Evolutionary conservation across 2,329 filamentous ascomycete genomes (phyloP), one percentile per base, ranked within the genome.

Genomic region (Sarocladium strictum): DNA sequence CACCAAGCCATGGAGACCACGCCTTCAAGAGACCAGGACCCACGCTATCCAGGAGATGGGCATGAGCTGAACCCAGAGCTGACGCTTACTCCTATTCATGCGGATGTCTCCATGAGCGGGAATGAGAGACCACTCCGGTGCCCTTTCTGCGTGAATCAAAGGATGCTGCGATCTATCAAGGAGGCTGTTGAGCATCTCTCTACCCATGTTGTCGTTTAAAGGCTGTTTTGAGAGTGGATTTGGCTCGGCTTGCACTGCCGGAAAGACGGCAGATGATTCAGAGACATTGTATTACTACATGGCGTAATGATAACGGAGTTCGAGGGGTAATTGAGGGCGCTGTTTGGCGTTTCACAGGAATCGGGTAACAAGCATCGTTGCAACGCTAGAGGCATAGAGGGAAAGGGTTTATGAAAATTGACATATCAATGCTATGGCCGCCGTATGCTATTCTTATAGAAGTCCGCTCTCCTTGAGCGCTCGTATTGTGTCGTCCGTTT

Each of bases 131-230:
- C 80, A 2, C 64, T 82, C 26, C 72, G 80, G 17, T 84, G 81
- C 58, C 81, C 81, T 1, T 84, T 82, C 59, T 84, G 81, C 58
- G 74, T 84, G 33, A 84, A 84, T 59, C 77, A 81, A 60, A 73
- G 81, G 5, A 81, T 84, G 79, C 71, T 84, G 53, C 72, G 80
- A 17, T 79, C 74, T 1, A 80, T 84, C 45, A 83, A 81, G 65
- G 81, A 84, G 63, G 79, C 81, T 3, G 80, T 84, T 2, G 81
- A 84, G 64, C 81, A 84, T 62, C 71, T 84, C 73, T 80, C 80
- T 11, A 83, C 79, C 2, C 81, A 84, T 57, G 81, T 84, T 3
- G 75, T 83, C 14, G 78, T 84, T 17, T 79, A 64, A 63, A 21
- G 7, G 24, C 6, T n/a, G n/a, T n/a, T n/a, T n/a, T n/a, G n/a